Evolutionary conservation across 345 rosid genomes (phyloP).

Genomic region (Balakata baccata): DNA sequence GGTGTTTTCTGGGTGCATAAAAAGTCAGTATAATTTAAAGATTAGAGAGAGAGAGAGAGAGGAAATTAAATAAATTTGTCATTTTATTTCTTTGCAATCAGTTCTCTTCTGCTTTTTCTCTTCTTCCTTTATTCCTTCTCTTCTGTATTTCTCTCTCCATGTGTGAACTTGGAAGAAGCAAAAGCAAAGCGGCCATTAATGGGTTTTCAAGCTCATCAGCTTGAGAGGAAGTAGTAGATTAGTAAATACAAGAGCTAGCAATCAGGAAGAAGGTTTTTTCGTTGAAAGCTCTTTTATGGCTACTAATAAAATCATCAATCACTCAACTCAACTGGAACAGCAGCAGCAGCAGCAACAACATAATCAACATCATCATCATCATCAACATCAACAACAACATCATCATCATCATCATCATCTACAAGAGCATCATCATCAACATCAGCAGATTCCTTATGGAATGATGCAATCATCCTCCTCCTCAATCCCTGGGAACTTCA

Average conservation of each 20-base stretch:
- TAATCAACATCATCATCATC: conserved; percentile 20
- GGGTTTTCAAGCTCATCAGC: conserved; percentile 31
- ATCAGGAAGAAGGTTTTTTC: conserved; percentile 7
- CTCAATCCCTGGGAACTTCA: conserved; percentile 52
- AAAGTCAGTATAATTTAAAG: conserved; percentile 22
- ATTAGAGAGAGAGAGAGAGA: conserved; percentile 5
- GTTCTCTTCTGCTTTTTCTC: conserved; percentile 14
- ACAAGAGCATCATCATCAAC: conserved; percentile 20
- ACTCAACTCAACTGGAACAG: conserved; percentile 30
- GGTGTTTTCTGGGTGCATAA: background rate
- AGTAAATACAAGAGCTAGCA: background rate
- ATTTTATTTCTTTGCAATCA: conserved; percentile 40
- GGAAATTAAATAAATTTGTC: conserved; percentile 28
- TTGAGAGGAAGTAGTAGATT: conserved; percentile 9
- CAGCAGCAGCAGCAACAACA: conserved; percentile 28
- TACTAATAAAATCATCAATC: conserved; percentile 35
- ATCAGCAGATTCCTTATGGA: conserved; percentile 46
- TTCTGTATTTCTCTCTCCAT: background rate
- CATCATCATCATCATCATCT: conserved; percentile 18
- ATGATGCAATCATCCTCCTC: conserved; percentile 50
- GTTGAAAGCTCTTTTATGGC: conserved; percentile 39
- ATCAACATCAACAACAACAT: conserved; percentile 17
- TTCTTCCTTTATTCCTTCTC: conserved; percentile 22
- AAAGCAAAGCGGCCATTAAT: conserved; percentile 32
- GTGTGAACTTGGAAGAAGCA: conserved; percentile 28